These are phyloP conservation scores for Penicillium capsulatum DNA, from an alignment of 2,329 filamentous ascomycete genomes.

Conservation along the genomic window DNA sequence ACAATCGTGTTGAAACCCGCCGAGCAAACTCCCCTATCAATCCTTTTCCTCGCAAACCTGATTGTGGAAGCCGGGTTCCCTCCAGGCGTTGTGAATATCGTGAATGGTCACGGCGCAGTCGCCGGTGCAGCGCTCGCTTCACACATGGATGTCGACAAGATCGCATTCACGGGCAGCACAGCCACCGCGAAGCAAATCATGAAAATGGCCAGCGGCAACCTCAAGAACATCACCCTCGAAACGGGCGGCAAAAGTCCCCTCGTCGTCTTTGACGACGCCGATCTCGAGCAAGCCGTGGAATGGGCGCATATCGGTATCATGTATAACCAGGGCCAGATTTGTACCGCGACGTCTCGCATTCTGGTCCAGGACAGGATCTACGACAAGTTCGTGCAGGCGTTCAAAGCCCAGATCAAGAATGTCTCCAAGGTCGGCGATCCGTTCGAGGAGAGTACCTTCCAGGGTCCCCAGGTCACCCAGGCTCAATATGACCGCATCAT, in stretches of 20 bases:
- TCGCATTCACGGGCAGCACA: slow-evolving; percentile 75
- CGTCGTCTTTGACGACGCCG: slow-evolving; percentile 55
- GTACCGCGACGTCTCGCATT: slow-evolving; percentile 56
- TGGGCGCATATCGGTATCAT: slow-evolving; percentile 51
- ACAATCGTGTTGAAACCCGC: slow-evolving; percentile 56
- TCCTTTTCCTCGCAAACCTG: slow-evolving; percentile 60
- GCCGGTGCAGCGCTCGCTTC: slow-evolving; percentile 65
- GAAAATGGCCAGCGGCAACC: slow-evolving; percentile 61
- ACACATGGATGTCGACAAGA: slow-evolving; percentile 67
- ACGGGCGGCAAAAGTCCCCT: slow-evolving; percentile 58
- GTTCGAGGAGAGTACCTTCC: slow-evolving; percentile 30
- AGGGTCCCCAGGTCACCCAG: slow-evolving; percentile 26
- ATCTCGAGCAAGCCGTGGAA: slow-evolving; percentile 53
- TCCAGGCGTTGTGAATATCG: slow-evolving; percentile 69
- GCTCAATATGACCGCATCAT: slow-evolving; percentile 26
- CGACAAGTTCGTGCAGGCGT: slow-evolving; percentile 36
- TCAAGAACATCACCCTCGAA: slow-evolving; percentile 61
- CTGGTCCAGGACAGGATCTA: slow-evolving; percentile 55
- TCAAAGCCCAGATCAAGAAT: slow-evolving; percentile 30
- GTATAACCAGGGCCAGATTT: slow-evolving; percentile 58
- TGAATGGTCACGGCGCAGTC: slow-evolving; percentile 66
- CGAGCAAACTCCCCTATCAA: slow-evolving; percentile 56
- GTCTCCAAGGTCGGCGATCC: slow-evolving; percentile 30
- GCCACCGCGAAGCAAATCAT: slow-evolving; percentile 69
- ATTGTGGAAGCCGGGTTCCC: slow-evolving; percentile 72